Percentiles rank a stretch among this genome's conserved stretches.
These are phyloP conservation scores for Neonectria coccinea DNA, from an alignment of 2,329 filamentous ascomycete species.

Conservation along the genomic window DNA sequence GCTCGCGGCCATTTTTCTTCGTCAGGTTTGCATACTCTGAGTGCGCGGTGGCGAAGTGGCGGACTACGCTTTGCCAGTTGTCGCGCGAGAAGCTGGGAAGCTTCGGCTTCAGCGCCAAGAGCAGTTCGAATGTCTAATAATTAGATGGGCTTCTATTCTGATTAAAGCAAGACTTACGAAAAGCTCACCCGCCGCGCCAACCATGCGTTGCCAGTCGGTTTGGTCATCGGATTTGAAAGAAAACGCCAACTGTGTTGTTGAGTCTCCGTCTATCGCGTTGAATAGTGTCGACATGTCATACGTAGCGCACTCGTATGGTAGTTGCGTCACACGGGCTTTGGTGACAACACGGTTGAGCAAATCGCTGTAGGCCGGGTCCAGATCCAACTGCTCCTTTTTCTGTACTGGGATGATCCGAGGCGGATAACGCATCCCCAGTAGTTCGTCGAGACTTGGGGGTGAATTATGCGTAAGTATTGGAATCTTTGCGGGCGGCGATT, in stretches of 20 bases:
- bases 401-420: not conserved
- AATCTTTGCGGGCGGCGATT: not conserved
- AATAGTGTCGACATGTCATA: not conserved
- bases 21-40: not conserved
- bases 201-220: not conserved
- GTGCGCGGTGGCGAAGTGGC: not conserved
- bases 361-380: not conserved
- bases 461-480: not conserved
- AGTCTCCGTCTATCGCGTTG: not conserved
- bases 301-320: not conserved
- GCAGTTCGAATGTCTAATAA: not conserved
- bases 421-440: not conserved
- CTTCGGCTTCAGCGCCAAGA: not conserved
- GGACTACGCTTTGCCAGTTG: slow-evolving; percentile 1
- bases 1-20: not conserved
- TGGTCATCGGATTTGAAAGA: not conserved
- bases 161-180: not conserved
- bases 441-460: not conserved
- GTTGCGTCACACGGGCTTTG: not conserved
- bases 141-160: not conserved
- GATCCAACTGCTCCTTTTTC: not conserved
- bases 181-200: not conserved
- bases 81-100: not conserved
- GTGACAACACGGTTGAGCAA: not conserved
- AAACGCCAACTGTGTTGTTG: not conserved